Evolutionary conservation across 1,284 basidiomycete species (phyloP), one percentile per base, ranked within the genome.

Genomic region (Laetiporus sulphureus): DNA sequence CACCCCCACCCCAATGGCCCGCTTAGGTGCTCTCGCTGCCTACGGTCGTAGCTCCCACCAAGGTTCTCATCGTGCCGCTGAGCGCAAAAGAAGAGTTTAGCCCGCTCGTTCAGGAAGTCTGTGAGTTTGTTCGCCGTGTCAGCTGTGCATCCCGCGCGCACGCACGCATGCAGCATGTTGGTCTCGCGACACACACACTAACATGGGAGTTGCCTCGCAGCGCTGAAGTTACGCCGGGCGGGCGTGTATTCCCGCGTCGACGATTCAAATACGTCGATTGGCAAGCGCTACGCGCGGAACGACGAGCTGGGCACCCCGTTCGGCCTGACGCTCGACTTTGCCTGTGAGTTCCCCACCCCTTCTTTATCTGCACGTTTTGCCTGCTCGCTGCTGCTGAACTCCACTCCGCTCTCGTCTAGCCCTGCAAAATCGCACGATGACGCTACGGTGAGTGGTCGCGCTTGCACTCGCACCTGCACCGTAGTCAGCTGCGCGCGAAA

Each of bases 231-330:
- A 57, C 85, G 95, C 51, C 78, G 79, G 58, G 83, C 83, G 10
- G 93, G 95, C 52, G 79, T 99, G 40, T 91, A 92, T 53, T 85
- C 88, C 40, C 78, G 93, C 41, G 93, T 98, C 2, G 95, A 99
- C 64, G 94, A 98, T 65, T 97, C 92, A 24, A 90, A 86, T 58
- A 86, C 89, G 31, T 88, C 91, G 4, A 98, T 99, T 60, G 96
- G 95, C 40, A 92, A 91, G 70, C 90, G 96, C 29, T 99, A 99
- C 66, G 82, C 96, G 23, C 81, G 96, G 49, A 99, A 98, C 68
- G 95, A 99, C 68, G 96, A 99, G 69, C 79, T 99, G 32, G 95
- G 95, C 53, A 99, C 95, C 27, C 95, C 95, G 3, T 99, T 89
- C 61, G 95, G 95, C 41, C 75, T 94, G 53, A 99, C 96, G 4